These are phyloP conservation scores for Austroboletus eburneus DNA, from an alignment of 768 basidiomycete genomes.

Conservation along the genomic window DNA sequence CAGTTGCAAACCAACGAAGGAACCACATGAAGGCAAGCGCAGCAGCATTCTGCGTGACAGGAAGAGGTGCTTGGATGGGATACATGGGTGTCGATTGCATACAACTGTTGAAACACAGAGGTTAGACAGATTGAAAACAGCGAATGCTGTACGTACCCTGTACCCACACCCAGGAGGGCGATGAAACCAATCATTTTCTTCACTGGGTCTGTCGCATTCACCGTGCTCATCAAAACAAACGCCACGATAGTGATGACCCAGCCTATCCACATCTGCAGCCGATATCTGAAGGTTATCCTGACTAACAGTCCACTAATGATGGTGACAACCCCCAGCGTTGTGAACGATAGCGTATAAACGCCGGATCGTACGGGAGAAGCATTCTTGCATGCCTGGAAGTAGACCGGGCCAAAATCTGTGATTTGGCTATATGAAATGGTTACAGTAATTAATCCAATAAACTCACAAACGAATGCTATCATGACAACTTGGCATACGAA, in stretches of 20 bases:
- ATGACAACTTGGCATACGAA: constrained; percentile 18
- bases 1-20: constrained; percentile 34
- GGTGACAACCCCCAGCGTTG: constrained; percentile 26
- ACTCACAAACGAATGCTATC: constrained; percentile 21
- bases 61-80: constrained; percentile 45
- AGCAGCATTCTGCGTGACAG: constrained; percentile 36
- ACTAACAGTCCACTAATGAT: constrained; percentile 33
- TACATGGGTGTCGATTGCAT: constrained; percentile 31
- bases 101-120: not conserved
- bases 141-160: not conserved
- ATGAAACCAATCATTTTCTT: constrained; percentile 15
- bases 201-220: constrained; percentile 23
- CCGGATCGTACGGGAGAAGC: constrained; percentile 33
- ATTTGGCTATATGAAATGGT: not conserved
- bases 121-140: not conserved
- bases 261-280: constrained; percentile 30
- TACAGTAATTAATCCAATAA: not conserved
- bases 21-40: constrained; percentile 44
- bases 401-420: constrained; percentile 39
- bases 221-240: constrained; percentile 32
- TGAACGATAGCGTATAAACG: constrained; percentile 15
- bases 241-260: constrained; percentile 33
- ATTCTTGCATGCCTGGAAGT: constrained; percentile 40
- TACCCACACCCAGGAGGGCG: not conserved
- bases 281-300: constrained; percentile 28